Conservation (phyloP, 768 basidiomycete genomes). For the Serendipita indica region DNA sequence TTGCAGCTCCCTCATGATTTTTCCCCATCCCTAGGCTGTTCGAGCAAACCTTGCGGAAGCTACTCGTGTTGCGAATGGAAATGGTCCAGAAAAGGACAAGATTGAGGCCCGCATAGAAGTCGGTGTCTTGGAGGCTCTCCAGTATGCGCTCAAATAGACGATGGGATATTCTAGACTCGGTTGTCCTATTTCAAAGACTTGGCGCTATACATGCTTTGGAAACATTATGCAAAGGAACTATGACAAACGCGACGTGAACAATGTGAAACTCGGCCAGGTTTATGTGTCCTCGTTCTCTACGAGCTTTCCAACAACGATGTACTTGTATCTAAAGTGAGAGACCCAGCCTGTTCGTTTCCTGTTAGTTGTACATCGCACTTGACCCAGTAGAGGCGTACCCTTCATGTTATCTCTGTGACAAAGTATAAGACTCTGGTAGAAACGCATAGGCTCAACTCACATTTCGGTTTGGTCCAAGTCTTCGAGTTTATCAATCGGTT, state of each 20-base stretch:
- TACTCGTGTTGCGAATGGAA: conserved; percentile 60
- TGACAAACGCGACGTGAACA: too few species aligned
- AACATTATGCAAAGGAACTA: too few species aligned
- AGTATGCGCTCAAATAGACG: conserved; percentile 48
- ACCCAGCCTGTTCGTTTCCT: conserved; percentile 56
- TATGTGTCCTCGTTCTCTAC: conserved; percentile 56
- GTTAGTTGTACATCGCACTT: neutral
- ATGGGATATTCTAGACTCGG: too few species aligned
- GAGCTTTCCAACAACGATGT: conserved; percentile 77
- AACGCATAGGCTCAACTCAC: conserved; percentile 33
- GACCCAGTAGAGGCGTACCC: conserved; percentile 36
- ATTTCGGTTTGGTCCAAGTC: conserved; percentile 71
- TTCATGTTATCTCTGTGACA: conserved; percentile 74
- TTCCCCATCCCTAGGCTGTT: conserved; percentile 45
- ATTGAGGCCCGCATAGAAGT: conserved; percentile 86
- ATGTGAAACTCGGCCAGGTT: too few species aligned
- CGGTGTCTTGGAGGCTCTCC: conserved; percentile 91
- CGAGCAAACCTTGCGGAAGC: conserved; percentile 84
- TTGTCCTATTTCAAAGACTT: too few species aligned
- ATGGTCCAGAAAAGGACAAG: conserved; percentile 86
- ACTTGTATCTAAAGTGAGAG: conserved; percentile 85
- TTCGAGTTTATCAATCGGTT: conserved; percentile 68
- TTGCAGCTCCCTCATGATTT: neutral
- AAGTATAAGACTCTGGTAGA: conserved; percentile 11
- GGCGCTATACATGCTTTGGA: too few species aligned